phyloP scores from a whole-genome alignment of 2,329 filamentous ascomycete species.

The Cadophora sp. region DNA sequence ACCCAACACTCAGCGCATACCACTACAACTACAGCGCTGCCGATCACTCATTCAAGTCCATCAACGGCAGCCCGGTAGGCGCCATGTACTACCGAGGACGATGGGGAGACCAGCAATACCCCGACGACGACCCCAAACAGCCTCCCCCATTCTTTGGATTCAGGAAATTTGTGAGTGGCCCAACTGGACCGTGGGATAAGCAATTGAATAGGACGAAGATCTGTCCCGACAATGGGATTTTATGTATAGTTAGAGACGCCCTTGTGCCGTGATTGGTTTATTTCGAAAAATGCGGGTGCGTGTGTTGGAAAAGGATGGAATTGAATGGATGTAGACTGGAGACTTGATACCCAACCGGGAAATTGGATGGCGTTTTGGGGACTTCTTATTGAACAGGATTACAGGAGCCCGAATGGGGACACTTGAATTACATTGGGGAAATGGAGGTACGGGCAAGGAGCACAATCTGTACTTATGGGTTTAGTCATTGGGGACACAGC shows the following conservation, averaged over 20 bases:
- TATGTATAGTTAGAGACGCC: slow-evolving; percentile 40
- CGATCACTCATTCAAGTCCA: slow-evolving; percentile 31
- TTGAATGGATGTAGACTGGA: slow-evolving; percentile 1
- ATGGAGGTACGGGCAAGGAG: not conserved
- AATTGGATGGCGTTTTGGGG: slow-evolving; percentile 8
- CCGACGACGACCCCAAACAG: slow-evolving; percentile 51
- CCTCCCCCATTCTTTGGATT: slow-evolving; percentile 50
- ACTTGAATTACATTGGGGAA: not conserved
- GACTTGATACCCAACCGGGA: slow-evolving; percentile 11
- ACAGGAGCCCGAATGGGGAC: not conserved
- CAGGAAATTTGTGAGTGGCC: slow-evolving; percentile 61
- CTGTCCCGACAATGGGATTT: slow-evolving; percentile 55
- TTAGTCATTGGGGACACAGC: not conserved
- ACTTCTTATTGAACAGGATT: not conserved
- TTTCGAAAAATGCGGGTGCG: not conserved
- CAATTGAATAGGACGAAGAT: slow-evolving; percentile 60
- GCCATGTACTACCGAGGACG: slow-evolving; percentile 63
- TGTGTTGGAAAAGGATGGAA: not conserved
- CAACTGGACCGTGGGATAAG: slow-evolving; percentile 67
- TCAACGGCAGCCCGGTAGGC: slow-evolving; percentile 52
- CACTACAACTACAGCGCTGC: slow-evolving; percentile 58
- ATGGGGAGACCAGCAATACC: slow-evolving; percentile 69
- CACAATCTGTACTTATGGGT: slow-evolving; percentile 8
- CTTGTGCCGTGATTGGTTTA: slow-evolving; percentile 32
- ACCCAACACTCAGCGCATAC: slow-evolving; percentile 61